Conservation (phyloP, 192 early-diverging fungal species). For the Coemansia sp. region DNA sequence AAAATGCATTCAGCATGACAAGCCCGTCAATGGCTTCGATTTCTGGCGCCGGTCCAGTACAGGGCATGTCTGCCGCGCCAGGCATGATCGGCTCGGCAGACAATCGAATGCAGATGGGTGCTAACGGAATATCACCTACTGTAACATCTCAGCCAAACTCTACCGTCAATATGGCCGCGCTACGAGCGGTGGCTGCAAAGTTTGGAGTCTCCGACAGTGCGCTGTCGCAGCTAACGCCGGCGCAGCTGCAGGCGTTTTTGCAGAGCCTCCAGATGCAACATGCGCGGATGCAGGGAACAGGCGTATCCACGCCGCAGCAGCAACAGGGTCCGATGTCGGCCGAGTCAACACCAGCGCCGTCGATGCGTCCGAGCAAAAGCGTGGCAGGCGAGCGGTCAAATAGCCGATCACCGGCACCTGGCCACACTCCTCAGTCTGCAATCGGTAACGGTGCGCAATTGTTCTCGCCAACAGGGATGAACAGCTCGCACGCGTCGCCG, state of each 20-base stretch:
- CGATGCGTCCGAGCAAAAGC: slow-evolving; percentile 21
- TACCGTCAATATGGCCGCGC: slow-evolving; percentile 10
- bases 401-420: slow-evolving; percentile 43
- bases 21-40: neutral
- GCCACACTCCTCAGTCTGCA: neutral
- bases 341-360: neutral
- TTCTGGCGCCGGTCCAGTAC: neutral
- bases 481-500: slow-evolving; percentile 7
- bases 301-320: slow-evolving; percentile 28
- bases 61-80: slow-evolving; percentile 3
- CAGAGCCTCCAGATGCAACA: slow-evolving; percentile 30
- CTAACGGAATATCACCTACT: neutral
- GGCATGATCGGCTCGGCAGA: slow-evolving; percentile 1
- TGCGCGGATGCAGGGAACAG: slow-evolving; percentile 1
- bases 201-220: slow-evolving; percentile 25
- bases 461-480: slow-evolving; percentile 32
- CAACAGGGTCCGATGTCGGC: slow-evolving; percentile 5
- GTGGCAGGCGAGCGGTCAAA: slow-evolving; percentile 24
- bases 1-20: slow-evolving; percentile 1
- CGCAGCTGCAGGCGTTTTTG: slow-evolving; percentile 33
- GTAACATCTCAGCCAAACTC: neutral
- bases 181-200: slow-evolving; percentile 35
- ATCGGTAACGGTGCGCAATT: slow-evolving; percentile 3
- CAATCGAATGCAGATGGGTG: neutral
- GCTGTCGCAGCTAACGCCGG: slow-evolving; percentile 17